Percentiles rank a stretch among this genome's conserved stretches.
These are phyloP conservation scores for Tephrocybe sp. DNA, from an alignment of 768 basidiomycete genomes.

Conservation along the genomic window DNA sequence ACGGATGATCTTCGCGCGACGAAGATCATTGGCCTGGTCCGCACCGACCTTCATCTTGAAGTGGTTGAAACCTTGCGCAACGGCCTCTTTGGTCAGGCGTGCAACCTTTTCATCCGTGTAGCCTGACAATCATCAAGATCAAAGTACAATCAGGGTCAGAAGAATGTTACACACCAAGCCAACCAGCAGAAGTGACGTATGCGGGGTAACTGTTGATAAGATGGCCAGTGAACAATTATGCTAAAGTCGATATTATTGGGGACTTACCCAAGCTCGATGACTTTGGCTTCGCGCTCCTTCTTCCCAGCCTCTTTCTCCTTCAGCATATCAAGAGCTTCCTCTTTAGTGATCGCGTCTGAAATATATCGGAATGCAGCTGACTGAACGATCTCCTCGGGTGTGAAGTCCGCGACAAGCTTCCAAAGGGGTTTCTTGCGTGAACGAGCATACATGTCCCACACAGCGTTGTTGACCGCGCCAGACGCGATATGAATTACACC, in stretches of 20 bases:
- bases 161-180: constrained; percentile 62
- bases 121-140: constrained; percentile 37
- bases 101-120: constrained; percentile 93
- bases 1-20: constrained; percentile 86
- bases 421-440: constrained; percentile 83
- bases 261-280: constrained; percentile 63
- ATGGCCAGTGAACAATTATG: background rate
- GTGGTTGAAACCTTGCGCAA: constrained; percentile 90
- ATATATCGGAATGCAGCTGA: constrained; percentile 87
- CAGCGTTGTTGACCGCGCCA: constrained; percentile 86
- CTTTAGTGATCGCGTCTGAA: constrained; percentile 88
- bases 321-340: constrained; percentile 84
- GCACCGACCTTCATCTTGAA: constrained; percentile 99
- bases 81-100: constrained; percentile 81
- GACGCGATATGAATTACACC: constrained; percentile 92
- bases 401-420: constrained; percentile 93
- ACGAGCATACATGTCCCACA: constrained; percentile 93
- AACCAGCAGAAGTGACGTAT: constrained; percentile 91
- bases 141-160: background rate
- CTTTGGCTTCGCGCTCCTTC: constrained; percentile 74
- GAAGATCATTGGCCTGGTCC: constrained; percentile 76
- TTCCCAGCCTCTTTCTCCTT: constrained; percentile 77
- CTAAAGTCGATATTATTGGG: background rate
- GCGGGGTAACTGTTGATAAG: constrained; percentile 78
- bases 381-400: constrained; percentile 78